phyloP scores from a whole-genome alignment of 371 early-diverging fungal species.

The Circinella umbellata region DNA sequence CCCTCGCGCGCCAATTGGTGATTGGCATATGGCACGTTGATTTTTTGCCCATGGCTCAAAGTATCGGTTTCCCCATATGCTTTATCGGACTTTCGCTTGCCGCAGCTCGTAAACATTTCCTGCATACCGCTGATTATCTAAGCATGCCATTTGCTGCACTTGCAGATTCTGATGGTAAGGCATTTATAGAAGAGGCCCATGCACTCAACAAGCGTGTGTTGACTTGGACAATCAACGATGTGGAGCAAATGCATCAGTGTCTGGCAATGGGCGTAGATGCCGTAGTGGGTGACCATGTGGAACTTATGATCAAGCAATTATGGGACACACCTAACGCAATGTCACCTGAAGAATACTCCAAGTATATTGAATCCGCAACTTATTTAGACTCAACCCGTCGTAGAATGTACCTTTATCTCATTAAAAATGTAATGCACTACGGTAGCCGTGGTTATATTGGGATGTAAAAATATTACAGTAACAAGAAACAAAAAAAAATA shows the following conservation, averaged over 20 bases:
- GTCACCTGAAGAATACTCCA: conserved; percentile 20
- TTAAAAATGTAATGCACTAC: conserved; percentile 23
- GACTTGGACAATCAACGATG: conserved; percentile 68
- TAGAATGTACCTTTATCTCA: conserved; percentile 23
- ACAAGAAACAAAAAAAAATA: not conserved
- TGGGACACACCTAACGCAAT: conserved; percentile 22
- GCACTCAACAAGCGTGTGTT: conserved; percentile 50
- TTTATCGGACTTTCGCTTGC: conserved; percentile 62
- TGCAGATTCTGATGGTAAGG: conserved; percentile 49
- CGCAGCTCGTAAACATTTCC: conserved; percentile 57
- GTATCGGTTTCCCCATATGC: conserved; percentile 47
- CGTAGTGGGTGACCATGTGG: conserved; percentile 58
- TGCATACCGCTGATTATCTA: conserved; percentile 52
- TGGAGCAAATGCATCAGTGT: conserved; percentile 50
- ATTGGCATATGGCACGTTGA: conserved; percentile 72
- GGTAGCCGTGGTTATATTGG: conserved; percentile 26
- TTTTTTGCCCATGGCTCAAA: conserved; percentile 54
- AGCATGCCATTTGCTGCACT: conserved; percentile 60
- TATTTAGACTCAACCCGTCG: conserved; percentile 19
- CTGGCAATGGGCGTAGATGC: conserved; percentile 59
- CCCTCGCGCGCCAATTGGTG: conserved; percentile 49
- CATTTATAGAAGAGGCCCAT: conserved; percentile 58
- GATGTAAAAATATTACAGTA: conserved; percentile 10
- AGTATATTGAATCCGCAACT: conserved; percentile 23
- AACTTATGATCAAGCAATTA: conserved; percentile 41